These are phyloP conservation scores for Cordyceps cicadae DNA, from an alignment of 2,329 filamentous ascomycete genomes.

Conservation along the genomic window DNA sequence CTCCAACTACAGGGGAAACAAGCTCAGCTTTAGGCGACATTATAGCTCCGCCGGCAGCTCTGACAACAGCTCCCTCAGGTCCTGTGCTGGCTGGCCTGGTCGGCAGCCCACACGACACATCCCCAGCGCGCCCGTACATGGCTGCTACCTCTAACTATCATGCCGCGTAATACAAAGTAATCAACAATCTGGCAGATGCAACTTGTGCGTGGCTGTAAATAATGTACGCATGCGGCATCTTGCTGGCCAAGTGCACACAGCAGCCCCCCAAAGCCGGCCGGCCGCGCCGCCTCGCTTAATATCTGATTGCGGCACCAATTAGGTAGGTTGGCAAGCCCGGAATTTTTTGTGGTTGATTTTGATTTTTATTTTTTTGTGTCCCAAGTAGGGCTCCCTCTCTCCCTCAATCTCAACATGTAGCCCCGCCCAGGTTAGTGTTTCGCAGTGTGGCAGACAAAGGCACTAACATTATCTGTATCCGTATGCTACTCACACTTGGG, in stretches of 20 bases:
- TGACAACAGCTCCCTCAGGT: not conserved
- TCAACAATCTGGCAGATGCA: not conserved
- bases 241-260: not conserved
- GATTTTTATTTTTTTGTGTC: constrained; percentile 7
- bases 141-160: not conserved
- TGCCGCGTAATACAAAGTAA: not conserved
- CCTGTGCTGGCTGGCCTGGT: not conserved
- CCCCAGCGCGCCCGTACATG: not conserved
- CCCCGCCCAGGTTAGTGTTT: not conserved
- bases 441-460: not conserved
- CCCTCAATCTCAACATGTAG: not conserved
- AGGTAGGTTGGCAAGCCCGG: not conserved
- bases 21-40: not conserved
- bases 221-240: constrained; percentile 1
- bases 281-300: constrained; percentile 2
- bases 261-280: not conserved
- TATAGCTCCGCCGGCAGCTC: not conserved
- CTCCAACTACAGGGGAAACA: not conserved
- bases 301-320: not conserved
- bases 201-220: not conserved
- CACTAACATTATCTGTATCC: not conserved
- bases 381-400: constrained; percentile 9
- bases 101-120: not conserved
- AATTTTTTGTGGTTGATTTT: constrained; percentile 2
- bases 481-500: not conserved